Base-by-base conservation (phyloP, 225 moss, liverwort and hornwort genomes). In the Anthoceros angustus region DNA sequence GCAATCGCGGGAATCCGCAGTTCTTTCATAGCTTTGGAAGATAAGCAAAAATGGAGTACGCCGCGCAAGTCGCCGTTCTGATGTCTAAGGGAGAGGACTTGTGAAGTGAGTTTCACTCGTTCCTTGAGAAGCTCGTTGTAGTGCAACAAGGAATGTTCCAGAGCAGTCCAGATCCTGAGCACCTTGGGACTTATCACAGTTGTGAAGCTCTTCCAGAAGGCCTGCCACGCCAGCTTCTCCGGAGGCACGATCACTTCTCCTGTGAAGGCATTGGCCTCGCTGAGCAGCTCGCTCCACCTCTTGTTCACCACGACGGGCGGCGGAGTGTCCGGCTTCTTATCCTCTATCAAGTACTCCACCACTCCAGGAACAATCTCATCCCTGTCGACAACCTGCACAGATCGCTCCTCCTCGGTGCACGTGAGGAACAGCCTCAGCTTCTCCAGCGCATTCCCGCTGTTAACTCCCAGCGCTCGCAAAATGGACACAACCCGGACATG, bases 171-270 rank as follows among this genome's bases (percentile, higher is more conserved):
- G 39, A 87, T 77, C 40, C 81, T 75, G 7, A 79, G 20, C 0
- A 84, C 78, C 60, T 83, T 84, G 0, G 90, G 79, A 62, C 79
- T 88, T 21, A 88, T 80, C 0, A 86, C 20, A 0, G 80, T 87
- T 0, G 86, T 94, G 39, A 90, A 94, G 71, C 84, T 85, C 42
- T 75, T 86, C 93, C 90, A 94, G 66, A 87, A 94, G 73, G 75
- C 77, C 38, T 86, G 82, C 93, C 90, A 94, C 39, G 84, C 82
- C n/a, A 88, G 42, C 45, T 43, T 82, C 68, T 38, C 73, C 48
- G 39, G 73, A 71, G 11, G 55, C 18, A 55, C 23, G 23, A 55
- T 55, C 55, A 18, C 7, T 76, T 77, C 42, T 80, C 70, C 25
- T 68, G 68, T 55, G n/a, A 55, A 18, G 18, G 55, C 55, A 23